Conservation (phyloP, 345 rosid genomes). For the Pistacia integerrima region DNA sequence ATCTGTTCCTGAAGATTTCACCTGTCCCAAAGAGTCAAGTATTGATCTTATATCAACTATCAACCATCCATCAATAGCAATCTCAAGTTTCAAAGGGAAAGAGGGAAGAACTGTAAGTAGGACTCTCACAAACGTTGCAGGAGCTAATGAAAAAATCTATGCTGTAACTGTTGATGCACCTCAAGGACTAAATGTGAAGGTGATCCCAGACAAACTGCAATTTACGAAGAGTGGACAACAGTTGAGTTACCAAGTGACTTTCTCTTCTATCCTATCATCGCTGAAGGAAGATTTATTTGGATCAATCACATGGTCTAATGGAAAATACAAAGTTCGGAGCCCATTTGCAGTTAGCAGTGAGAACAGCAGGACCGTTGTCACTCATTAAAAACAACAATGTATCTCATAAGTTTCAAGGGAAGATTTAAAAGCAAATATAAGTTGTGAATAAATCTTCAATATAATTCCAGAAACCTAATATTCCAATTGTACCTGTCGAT, state of each 20-base stretch:
- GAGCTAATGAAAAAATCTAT: constrained; percentile 47
- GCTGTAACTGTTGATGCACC: constrained; percentile 33
- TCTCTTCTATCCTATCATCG: constrained; percentile 31
- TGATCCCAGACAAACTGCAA: constrained; percentile 43
- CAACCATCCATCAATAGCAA: constrained; percentile 78
- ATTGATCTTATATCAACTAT: constrained; percentile 52
- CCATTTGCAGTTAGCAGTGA: constrained; percentile 48
- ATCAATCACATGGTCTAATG: constrained; percentile 62
- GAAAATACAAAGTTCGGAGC: constrained; percentile 53
- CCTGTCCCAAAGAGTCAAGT: constrained; percentile 56
- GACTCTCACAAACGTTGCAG: constrained; percentile 64
- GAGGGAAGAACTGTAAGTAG: constrained; percentile 43
- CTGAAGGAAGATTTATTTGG: constrained; percentile 54
- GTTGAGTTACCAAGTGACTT: constrained; percentile 43
- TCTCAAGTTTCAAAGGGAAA: constrained; percentile 43
- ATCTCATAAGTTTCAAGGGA: background rate
- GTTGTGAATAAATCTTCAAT: too few species aligned
- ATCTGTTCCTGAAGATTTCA: constrained; percentile 41
- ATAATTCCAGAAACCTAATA: too few species aligned
- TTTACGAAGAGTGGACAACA: constrained; percentile 46
- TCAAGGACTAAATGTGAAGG: constrained; percentile 35
- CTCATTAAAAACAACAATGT: background rate
- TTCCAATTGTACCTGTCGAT: too few species aligned
- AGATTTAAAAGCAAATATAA: background rate
- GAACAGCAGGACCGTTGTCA: background rate